Evolutionary conservation across 768 basidiomycete genomes (phyloP).

Genomic region (Tulasnella sp.): DNA sequence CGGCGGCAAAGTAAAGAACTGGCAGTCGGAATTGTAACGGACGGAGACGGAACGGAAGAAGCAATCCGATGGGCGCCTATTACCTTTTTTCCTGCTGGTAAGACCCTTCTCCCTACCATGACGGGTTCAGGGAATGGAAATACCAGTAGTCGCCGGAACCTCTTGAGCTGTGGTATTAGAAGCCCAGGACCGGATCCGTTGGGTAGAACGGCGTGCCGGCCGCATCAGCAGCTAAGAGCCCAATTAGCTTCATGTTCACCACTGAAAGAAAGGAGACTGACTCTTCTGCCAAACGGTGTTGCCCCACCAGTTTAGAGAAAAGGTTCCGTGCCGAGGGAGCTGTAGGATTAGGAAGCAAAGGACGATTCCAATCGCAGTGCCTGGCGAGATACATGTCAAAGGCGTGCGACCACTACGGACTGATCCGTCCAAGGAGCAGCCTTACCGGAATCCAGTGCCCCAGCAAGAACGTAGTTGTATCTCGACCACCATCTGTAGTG

Average conservation of each 20-base stretch:
- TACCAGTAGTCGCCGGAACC: too few relatives aligned
- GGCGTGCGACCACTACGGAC: background rate
- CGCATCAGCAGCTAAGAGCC: conserved; percentile 8
- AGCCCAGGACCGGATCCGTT: background rate
- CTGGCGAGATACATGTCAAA: background rate
- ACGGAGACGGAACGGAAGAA: too few relatives aligned
- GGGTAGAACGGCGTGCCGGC: background rate
- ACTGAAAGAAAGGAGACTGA: background rate
- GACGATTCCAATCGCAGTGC: conserved; percentile 29
- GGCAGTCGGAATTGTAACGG: too few relatives aligned
- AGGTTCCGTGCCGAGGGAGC: conserved; percentile 25
- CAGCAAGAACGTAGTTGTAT: conserved; percentile 38
- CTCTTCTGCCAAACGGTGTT: conserved; percentile 21
- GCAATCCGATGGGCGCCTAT: too few relatives aligned
- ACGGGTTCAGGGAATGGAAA: too few relatives aligned
- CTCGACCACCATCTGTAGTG: conserved; percentile 39
- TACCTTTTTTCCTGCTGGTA: too few relatives aligned
- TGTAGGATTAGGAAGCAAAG: conserved; percentile 34
- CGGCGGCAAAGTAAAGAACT: too few relatives aligned
- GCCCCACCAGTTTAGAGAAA: conserved; percentile 29
- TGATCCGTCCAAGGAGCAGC: background rate
- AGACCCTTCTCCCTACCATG: too few relatives aligned
- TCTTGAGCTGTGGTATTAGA: too few relatives aligned
- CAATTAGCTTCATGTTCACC: too few relatives aligned
- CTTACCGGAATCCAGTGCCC: conserved; percentile 28